Conservation (phyloP, 192 early-diverging fungal genomes). For the Backusella psychrophila region DNA sequence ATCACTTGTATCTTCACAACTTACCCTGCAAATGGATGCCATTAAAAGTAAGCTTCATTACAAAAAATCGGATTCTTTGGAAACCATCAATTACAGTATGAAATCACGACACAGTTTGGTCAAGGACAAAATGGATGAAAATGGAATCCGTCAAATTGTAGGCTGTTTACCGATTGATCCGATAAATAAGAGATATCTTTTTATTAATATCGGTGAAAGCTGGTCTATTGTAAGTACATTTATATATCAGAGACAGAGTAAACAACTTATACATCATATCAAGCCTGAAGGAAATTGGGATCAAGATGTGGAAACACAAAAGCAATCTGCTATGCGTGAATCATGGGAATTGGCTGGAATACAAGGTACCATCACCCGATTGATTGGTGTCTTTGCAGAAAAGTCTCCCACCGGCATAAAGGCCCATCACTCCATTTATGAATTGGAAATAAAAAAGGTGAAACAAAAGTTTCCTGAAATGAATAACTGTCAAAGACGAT, state of each 20-base stretch:
- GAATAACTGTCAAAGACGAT: slow-evolving; percentile 9
- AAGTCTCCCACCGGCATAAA: neutral
- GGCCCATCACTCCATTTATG: neutral
- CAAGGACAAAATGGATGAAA: slow-evolving; percentile 9
- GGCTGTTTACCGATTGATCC: slow-evolving; percentile 3
- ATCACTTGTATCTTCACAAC: neutral
- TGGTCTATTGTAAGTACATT: slow-evolving; percentile 11
- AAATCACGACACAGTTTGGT: slow-evolving; percentile 20
- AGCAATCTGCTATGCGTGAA: neutral
- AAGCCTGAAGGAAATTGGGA: neutral
- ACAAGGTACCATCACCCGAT: neutral
- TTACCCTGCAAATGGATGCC: neutral
- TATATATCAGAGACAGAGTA: neutral
- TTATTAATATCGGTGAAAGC: neutral
- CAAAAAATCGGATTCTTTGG: neutral
- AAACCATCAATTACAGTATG: slow-evolving; percentile 13
- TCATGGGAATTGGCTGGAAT: slow-evolving; percentile 10
- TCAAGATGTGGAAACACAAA: neutral
- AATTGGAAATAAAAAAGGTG: neutral
- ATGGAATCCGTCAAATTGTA: neutral
- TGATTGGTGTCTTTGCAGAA: neutral
- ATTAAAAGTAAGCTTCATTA: neutral
- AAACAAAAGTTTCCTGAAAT: neutral
- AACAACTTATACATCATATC: no score
- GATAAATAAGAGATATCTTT: neutral